phyloP scores from a whole-genome alignment of 176 grass and related monocot genomes.

The Poa pratensis region DNA sequence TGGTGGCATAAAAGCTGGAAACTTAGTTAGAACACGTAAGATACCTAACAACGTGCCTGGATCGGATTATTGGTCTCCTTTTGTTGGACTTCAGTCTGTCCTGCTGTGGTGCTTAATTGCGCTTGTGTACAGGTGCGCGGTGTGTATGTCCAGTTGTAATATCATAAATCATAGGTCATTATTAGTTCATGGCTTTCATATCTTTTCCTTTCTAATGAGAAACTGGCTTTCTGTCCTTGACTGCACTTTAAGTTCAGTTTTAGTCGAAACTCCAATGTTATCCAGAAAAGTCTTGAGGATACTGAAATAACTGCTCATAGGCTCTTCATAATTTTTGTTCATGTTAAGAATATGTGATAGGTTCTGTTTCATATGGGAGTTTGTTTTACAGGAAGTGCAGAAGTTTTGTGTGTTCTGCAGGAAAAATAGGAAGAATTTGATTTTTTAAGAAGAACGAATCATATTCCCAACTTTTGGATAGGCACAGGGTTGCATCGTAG shows the following conservation, averaged over 20 bases:
- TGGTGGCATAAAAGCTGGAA: constrained; percentile 17
- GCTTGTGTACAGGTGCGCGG: not conserved
- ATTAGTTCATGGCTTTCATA: not conserved
- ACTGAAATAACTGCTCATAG: not conserved
- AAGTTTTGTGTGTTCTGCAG: not conserved
- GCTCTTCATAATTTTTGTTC: not conserved
- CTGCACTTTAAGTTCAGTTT: not conserved
- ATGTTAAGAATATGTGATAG: not conserved
- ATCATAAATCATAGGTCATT: not conserved
- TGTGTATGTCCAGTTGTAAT: not conserved
- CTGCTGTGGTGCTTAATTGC: not conserved
- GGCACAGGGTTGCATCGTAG: not conserved
- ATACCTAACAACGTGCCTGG: too few relatives aligned
- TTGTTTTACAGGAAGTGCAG: not conserved
- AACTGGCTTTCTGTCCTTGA: not conserved
- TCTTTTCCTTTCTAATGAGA: too few relatives aligned
- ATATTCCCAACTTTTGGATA: not conserved
- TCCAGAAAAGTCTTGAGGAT: not conserved
- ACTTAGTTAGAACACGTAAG: not conserved
- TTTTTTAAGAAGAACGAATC: not conserved
- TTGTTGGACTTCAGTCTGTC: not conserved
- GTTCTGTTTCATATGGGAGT: not conserved
- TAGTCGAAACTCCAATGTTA: too few relatives aligned
- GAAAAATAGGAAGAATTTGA: not conserved
- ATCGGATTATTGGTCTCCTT: not conserved